Evolutionary conservation across 148 eudicot species (phyloP), one percentile per base, ranked within the genome.

Genomic region (Pouteria glomerata): DNA sequence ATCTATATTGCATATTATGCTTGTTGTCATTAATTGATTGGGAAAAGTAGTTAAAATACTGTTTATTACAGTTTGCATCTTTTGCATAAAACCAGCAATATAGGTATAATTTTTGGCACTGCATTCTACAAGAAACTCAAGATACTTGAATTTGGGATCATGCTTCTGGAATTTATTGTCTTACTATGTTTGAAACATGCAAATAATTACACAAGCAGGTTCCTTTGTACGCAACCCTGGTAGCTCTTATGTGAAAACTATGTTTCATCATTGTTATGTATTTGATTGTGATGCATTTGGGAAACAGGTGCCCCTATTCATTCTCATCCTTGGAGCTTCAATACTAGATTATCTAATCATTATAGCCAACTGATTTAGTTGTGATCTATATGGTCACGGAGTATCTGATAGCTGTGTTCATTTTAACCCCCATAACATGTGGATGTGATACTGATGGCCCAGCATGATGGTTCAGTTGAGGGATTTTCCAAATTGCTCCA

Each of bases 1-100:
- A 72, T 59, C 33, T 60, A 30, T 23, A n/a, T 24, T 33, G 14
- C 35, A 8, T 45, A 45, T 66, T 66, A 29, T 65, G 70, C 63
- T 53, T 12, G 12, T 10, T 41, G 6, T 50, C 57, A 30, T 15
- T 69, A 4, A 19, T 69, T 37, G 62, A 35, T 24, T 41, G 61
- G 27, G 42, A 56, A 2, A 58, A 70, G 24, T 21, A 57, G 30
- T 57, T 15, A n/a, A n/a, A n/a, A n/a, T n/a, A n/a, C n/a, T n/a
- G n/a, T n/a, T n/a, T n/a, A 23, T 53, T 35, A 53, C 15, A n/a
- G 50, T 57, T 70, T 24, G 50, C 16, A 21, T 41, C 48, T 69
- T 57, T 26, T 26, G 14, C 51, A 35, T 56, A 16, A 37, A 70
- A 55, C 56, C 15, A 26, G 62, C 30, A 34, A 37, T 18, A 29